Percentiles rank a stretch among this genome's conserved stretches.
phyloP scores from a whole-genome alignment of 192 early-diverging fungal genomes.

The Lunasporangiospora selenospora region DNA sequence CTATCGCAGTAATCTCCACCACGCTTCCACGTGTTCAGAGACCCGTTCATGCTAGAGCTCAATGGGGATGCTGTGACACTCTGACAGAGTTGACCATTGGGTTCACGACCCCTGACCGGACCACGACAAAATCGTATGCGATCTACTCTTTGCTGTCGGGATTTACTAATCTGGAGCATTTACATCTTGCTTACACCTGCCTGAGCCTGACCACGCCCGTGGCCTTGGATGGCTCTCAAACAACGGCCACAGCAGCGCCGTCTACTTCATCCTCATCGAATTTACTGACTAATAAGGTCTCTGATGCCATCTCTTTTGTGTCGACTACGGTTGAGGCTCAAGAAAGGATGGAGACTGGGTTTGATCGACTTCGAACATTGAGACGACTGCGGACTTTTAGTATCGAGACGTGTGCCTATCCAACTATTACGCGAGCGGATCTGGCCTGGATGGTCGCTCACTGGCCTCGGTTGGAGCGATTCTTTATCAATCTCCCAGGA shows the following conservation, averaged over 20 bases:
- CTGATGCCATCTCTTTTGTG: too few species aligned
- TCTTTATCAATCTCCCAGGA: constrained; percentile 16
- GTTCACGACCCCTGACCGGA: constrained; percentile 16
- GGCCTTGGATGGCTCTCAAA: too few species aligned
- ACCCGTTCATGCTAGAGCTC: neutral
- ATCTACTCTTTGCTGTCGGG: constrained; percentile 19
- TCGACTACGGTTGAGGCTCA: too few species aligned
- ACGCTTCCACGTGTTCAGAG: neutral
- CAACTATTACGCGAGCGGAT: neutral
- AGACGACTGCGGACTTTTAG: constrained; percentile 6
- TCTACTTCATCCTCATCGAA: too few species aligned
- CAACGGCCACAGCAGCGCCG: too few species aligned
- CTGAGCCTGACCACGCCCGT: neutral
- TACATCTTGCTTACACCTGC: constrained; percentile 30
- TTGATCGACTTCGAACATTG: constrained; percentile 1
- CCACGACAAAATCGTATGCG: neutral
- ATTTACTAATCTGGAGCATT: constrained; percentile 10
- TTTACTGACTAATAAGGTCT: too few species aligned
- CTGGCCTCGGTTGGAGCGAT: constrained; percentile 19
- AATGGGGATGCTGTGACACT: constrained; percentile 6
- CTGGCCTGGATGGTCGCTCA: constrained; percentile 16
- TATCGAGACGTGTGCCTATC: constrained; percentile 31
- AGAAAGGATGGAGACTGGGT: neutral
- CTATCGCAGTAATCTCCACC: neutral
- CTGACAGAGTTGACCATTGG: constrained; percentile 19